phyloP scores from a whole-genome alignment of 2,329 filamentous ascomycete species.

The Xylariaceae sp. region DNA sequence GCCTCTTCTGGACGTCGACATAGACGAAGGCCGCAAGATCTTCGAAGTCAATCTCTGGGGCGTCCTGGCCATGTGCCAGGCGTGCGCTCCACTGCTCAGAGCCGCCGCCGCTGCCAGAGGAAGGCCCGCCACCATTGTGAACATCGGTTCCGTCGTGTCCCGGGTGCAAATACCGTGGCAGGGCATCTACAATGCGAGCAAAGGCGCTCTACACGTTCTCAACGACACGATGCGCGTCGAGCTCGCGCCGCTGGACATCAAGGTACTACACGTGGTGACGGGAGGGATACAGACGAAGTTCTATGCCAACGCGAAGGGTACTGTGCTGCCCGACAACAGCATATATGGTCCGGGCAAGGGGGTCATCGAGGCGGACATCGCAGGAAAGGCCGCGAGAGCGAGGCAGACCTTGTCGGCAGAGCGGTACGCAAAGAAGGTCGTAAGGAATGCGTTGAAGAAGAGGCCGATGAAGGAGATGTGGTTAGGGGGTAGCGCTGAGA shows the following conservation, averaged over 20 bases:
- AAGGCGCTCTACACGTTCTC: constrained; percentile 36
- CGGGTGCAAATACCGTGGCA: constrained; percentile 30
- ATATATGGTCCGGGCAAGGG: constrained; percentile 9
- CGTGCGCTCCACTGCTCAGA: constrained; percentile 32
- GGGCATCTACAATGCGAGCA: constrained; percentile 38
- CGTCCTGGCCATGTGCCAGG: constrained; percentile 33
- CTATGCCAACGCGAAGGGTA: constrained; percentile 11
- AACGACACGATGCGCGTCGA: constrained; percentile 38
- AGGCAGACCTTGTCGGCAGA: constrained; percentile 8
- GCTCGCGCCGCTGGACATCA: constrained; percentile 30
- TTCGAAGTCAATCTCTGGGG: constrained; percentile 37
- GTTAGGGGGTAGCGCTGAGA: constrained; percentile 8
- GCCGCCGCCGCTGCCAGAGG: constrained; percentile 23
- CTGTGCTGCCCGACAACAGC: constrained; percentile 6
- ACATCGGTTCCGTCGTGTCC: constrained; percentile 35
- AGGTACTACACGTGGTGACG: constrained; percentile 29
- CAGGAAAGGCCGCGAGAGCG: constrained; percentile 4
- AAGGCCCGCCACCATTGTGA: constrained; percentile 24
- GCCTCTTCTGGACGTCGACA: constrained; percentile 29
- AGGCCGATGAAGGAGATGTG: constrained; percentile 9
- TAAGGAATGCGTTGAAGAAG: constrained; percentile 6
- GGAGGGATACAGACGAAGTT: constrained; percentile 30
- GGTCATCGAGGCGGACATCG: constrained; percentile 10
- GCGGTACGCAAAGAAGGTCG: constrained; percentile 4
- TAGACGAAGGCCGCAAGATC: constrained; percentile 18